Percentiles rank a stretch among this genome's conserved stretches.
Conservation (phyloP, 129 eudicot species). For the carrot (Daucus carota) region DNA sequence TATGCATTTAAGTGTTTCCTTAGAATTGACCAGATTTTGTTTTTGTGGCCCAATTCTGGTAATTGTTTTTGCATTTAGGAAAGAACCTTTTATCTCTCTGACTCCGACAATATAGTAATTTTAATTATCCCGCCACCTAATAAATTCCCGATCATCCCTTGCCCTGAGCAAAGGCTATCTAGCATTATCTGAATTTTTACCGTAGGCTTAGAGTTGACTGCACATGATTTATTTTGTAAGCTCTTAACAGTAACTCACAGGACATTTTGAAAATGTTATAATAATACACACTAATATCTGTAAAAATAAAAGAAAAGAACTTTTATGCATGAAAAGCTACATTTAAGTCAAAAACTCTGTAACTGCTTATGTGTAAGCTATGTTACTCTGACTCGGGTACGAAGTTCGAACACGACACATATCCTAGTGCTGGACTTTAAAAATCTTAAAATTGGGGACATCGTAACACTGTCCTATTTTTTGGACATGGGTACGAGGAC, state of each 20-base stretch:
- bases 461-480: too few relatives aligned
- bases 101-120: neutral
- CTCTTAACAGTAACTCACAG: too few relatives aligned
- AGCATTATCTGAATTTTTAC: neutral
- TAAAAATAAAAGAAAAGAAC: neutral
- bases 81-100: neutral
- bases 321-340: neutral
- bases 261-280: too few relatives aligned
- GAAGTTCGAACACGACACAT: too few relatives aligned
- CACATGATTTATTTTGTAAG: neutral
- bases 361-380: neutral
- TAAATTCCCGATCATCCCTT: neutral
- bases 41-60: neutral
- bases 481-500: too few relatives aligned
- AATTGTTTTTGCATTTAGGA: neutral
- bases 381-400: too few relatives aligned
- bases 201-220: neutral
- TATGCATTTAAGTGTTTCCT: neutral
- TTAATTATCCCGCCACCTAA: neutral
- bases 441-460: too few relatives aligned
- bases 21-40: neutral
- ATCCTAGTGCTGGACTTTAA: too few relatives aligned
- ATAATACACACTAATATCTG: neutral
- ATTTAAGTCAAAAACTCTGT: neutral
- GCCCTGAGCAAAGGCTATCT: neutral